phyloP scores from a whole-genome alignment of 192 early-diverging fungal genomes.

The Kappamyces sp. region DNA sequence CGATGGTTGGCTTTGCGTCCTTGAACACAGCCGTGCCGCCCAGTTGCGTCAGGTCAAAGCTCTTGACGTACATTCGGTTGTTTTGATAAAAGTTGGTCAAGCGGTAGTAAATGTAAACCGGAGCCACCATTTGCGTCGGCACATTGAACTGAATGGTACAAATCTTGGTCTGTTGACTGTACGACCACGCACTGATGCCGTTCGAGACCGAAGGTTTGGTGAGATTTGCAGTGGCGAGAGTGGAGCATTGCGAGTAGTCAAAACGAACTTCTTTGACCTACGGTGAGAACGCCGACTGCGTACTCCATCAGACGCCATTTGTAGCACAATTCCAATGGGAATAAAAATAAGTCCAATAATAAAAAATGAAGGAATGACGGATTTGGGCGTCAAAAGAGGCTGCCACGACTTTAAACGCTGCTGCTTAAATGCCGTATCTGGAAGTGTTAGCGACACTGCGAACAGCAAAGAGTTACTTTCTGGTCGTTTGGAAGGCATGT shows the following conservation, averaged over 20 bases:
- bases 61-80: constrained; percentile 92
- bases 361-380: constrained; percentile 93
- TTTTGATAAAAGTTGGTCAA: constrained; percentile 99
- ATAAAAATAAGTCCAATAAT: constrained; percentile 91
- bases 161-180: constrained; percentile 29
- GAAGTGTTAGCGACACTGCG: no score
- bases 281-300: constrained; percentile 16
- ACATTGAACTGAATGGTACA: constrained; percentile 74
- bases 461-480: constrained; percentile 5
- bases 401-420: constrained; percentile 99
- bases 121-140: constrained; percentile 54
- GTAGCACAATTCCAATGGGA: constrained; percentile 85
- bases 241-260: constrained; percentile 86
- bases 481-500: constrained; percentile 11
- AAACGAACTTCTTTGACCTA: constrained; percentile 80
- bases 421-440: constrained; percentile 97
- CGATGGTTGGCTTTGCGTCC: constrained; percentile 50
- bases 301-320: constrained; percentile 81
- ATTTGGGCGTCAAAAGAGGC: constrained; percentile 96
- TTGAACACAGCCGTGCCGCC: constrained; percentile 42
- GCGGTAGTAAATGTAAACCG: constrained; percentile 90
- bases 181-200: constrained; percentile 42
- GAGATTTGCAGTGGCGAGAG: constrained; percentile 11
- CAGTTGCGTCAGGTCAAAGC: constrained; percentile 77
- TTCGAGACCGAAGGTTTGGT: constrained; percentile 16